Conservation (phyloP, 257 asterid species). For the Solanum rostratum region DNA sequence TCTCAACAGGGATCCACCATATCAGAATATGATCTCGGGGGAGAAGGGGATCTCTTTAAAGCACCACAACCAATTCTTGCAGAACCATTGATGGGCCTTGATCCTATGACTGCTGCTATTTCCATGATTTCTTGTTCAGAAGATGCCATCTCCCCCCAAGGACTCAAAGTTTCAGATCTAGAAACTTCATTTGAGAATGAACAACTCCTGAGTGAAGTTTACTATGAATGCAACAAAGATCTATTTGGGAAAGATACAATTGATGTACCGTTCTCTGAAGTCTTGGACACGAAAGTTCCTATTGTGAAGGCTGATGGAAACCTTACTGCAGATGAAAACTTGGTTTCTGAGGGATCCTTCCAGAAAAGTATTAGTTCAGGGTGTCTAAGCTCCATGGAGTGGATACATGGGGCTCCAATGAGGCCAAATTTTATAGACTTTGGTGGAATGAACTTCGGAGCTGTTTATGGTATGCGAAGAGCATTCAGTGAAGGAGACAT, state of each 20-base stretch:
- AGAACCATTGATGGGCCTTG: constrained; percentile 52
- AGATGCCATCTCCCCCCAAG: constrained; percentile 50
- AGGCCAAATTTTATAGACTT: constrained; percentile 75
- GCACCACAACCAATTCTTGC: constrained; percentile 67
- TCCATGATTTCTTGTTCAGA: constrained; percentile 88
- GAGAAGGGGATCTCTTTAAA: constrained; percentile 76
- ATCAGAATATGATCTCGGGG: constrained; percentile 74
- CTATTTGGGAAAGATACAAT: constrained; percentile 76
- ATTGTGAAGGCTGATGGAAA: constrained; percentile 18
- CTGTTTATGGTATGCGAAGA: constrained; percentile 73
- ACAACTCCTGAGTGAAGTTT: constrained; percentile 68
- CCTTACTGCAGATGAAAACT: constrained; percentile 22
- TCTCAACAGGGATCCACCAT: constrained; percentile 27
- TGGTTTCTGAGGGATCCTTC: constrained; percentile 25
- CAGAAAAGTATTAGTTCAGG: constrained; percentile 61
- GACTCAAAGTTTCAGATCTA: constrained; percentile 48
- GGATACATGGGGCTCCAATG: constrained; percentile 29
- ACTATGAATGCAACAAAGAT: constrained; percentile 83
- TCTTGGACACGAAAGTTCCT: constrained; percentile 39
- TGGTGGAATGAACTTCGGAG: constrained; percentile 54
- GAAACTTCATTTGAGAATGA: constrained; percentile 64
- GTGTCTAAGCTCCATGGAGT: constrained; percentile 53
- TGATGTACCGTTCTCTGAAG: constrained; percentile 45
- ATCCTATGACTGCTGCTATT: constrained; percentile 70
- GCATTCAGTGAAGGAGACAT: constrained; percentile 93